Conservation (phyloP, 2,329 filamentous ascomycete species). For the Penicillium sp. region DNA sequence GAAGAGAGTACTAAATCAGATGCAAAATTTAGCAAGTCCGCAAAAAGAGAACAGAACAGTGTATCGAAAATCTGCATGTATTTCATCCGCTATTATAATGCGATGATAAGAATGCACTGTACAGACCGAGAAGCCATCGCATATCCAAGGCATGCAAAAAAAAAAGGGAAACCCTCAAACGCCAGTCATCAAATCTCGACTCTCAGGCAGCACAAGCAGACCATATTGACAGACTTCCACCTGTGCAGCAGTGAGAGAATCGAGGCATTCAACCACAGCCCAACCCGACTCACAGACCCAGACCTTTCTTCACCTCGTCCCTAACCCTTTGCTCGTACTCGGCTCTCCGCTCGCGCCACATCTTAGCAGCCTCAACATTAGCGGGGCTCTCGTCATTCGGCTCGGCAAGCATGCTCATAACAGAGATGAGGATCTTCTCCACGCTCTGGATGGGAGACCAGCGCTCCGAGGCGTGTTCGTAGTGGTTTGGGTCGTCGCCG, state of each 20-base stretch:
- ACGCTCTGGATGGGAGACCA: slow-evolving; percentile 97
- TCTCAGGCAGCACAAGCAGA: neutral
- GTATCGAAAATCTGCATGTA: neutral
- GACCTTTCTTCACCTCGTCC: slow-evolving; percentile 72
- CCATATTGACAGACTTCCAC: neutral
- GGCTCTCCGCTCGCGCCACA: slow-evolving; percentile 81
- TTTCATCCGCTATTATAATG: slow-evolving; percentile 11
- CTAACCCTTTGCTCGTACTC: slow-evolving; percentile 87
- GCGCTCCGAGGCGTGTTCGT: slow-evolving; percentile 91
- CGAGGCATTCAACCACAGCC: neutral
- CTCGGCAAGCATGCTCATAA: slow-evolving; percentile 98
- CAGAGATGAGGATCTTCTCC: slow-evolving; percentile 93
- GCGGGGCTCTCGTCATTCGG: slow-evolving; percentile 96
- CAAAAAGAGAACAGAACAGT: neutral
- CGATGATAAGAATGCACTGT: slow-evolving; percentile 15
- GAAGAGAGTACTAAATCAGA: neutral
- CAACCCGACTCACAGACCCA: slow-evolving; percentile 61
- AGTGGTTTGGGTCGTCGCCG: slow-evolving; percentile 96
- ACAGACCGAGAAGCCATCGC: slow-evolving; percentile 13
- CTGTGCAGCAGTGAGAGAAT: neutral
- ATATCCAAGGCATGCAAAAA: slow-evolving; percentile 17
- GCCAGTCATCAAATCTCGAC: slow-evolving; percentile 23
- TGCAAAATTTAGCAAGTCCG: neutral
- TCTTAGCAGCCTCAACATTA: slow-evolving; percentile 92
- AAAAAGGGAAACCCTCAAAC: slow-evolving; percentile 16